A percentile compares a stretch with the other conserved stretches of the same genome.
These are phyloP conservation scores for Fusarium bulbicola DNA, from an alignment of 2,329 filamentous ascomycete species.

Conservation along the genomic window DNA sequence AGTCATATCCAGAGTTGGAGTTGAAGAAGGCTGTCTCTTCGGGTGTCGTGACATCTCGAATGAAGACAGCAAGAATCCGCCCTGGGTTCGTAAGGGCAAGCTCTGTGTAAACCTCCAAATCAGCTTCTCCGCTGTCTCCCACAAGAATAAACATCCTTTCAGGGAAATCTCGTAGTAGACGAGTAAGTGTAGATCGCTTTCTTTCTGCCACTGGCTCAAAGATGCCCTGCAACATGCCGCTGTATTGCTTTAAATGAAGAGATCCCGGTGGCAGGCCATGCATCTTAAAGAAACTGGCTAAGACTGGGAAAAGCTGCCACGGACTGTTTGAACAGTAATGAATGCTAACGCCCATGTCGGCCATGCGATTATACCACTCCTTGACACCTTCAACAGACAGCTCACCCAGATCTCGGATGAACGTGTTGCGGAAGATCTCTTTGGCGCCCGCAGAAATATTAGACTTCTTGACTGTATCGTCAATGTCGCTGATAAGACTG, in stretches of 20 bases:
- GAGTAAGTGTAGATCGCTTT: constrained; percentile 88
- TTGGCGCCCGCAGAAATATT: constrained; percentile 87
- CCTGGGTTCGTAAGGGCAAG: constrained; percentile 86
- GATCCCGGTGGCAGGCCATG: constrained; percentile 87
- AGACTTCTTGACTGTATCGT: constrained; percentile 96
- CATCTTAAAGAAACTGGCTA: constrained; percentile 84
- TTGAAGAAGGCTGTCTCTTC: constrained; percentile 81
- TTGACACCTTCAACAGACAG: constrained; percentile 86
- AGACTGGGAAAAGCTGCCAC: constrained; percentile 94
- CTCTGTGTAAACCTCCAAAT: constrained; percentile 96
- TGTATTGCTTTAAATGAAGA: constrained; percentile 95
- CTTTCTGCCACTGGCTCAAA: constrained; percentile 97
- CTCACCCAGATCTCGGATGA: constrained; percentile 84
- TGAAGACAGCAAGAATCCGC: constrained; percentile 87
- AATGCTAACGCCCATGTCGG: constrained; percentile 82
- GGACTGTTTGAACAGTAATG: constrained; percentile 99
- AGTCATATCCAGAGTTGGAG: constrained; percentile 65
- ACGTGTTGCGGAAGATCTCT: constrained; percentile 96
- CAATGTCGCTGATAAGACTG: constrained; percentile 95
- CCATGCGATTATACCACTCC: constrained; percentile 86
- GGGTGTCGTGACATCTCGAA: constrained; percentile 91
- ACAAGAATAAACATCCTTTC: constrained; percentile 89
- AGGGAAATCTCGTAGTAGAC: constrained; percentile 89
- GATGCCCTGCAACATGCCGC: constrained; percentile 95
- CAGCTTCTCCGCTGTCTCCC: constrained; percentile 95